These are phyloP conservation scores for Suillus paluster DNA, from an alignment of 768 basidiomycete genomes.

Conservation along the genomic window DNA sequence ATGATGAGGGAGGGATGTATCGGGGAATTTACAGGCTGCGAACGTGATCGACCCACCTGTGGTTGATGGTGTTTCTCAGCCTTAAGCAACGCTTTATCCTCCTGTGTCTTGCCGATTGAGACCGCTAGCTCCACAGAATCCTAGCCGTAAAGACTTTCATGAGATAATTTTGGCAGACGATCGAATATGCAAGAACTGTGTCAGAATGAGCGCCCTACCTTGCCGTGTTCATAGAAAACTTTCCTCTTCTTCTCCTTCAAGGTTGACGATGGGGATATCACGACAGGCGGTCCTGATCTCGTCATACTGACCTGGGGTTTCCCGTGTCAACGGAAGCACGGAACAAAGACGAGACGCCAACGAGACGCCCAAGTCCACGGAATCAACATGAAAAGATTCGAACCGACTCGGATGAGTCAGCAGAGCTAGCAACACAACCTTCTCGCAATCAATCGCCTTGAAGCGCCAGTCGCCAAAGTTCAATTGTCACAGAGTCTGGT, in stretches of 20 bases:
- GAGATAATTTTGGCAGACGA: slow-evolving; percentile 25
- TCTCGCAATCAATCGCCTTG: slow-evolving; percentile 1
- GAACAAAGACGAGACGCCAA: background rate
- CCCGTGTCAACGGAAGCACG: slow-evolving; percentile 12
- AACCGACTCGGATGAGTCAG: slow-evolving; percentile 29
- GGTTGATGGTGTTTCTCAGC: slow-evolving; percentile 43
- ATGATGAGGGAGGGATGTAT: slow-evolving; percentile 26
- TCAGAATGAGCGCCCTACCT: slow-evolving; percentile 25
- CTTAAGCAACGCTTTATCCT: slow-evolving; percentile 47
- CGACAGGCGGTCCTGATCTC: slow-evolving; percentile 27
- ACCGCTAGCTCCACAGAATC: slow-evolving; percentile 52
- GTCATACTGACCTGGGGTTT: slow-evolving; percentile 25
- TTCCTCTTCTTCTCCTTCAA: slow-evolving; percentile 32
- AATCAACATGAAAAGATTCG: slow-evolving; percentile 19
- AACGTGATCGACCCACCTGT: slow-evolving; percentile 38
- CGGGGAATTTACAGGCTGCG: slow-evolving; percentile 14
- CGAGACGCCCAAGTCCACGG: slow-evolving; percentile 24
- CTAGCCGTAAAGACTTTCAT: slow-evolving; percentile 33
- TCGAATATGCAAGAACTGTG: slow-evolving; percentile 8
- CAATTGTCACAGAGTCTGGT: no score
- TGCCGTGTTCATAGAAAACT: slow-evolving; percentile 37
- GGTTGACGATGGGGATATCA: slow-evolving; percentile 24
- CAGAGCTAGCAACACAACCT: slow-evolving; percentile 13
- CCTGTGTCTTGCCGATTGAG: slow-evolving; percentile 49
- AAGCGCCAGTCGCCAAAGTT: background rate